These are phyloP conservation scores for Hypericum perforatum DNA, from an alignment of 345 rosid genomes.

Conservation along the genomic window DNA sequence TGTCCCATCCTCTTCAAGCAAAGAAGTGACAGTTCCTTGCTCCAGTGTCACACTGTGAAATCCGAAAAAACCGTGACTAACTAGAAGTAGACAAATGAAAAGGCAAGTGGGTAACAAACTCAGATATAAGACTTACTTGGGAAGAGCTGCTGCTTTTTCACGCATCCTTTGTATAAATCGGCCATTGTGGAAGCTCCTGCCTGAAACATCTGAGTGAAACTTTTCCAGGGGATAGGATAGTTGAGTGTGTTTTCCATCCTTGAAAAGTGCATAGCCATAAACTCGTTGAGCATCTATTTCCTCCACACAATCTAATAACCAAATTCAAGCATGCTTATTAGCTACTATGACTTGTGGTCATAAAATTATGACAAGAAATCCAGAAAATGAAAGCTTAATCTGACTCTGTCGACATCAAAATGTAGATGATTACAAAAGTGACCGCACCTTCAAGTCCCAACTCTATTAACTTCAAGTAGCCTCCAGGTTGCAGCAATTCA, in stretches of 20 bases:
- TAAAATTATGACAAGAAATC: too few relatives aligned
- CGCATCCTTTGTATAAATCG: conserved; percentile 52
- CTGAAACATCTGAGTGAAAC: conserved; percentile 33
- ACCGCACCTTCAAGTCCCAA: conserved; percentile 24
- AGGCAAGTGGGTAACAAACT: neutral
- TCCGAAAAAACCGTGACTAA: neutral
- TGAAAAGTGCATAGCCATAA: conserved; percentile 43
- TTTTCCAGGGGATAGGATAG: conserved; percentile 38
- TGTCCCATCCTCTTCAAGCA: conserved; percentile 53
- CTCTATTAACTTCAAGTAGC: conserved; percentile 23
- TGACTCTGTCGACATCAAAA: too few relatives aligned
- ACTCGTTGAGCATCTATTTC: conserved; percentile 44
- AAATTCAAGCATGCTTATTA: too few relatives aligned
- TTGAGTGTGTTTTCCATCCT: conserved; percentile 30
- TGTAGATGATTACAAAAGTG: neutral
- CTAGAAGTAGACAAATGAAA: neutral
- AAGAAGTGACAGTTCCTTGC: conserved; percentile 69
- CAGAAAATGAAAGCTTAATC: too few relatives aligned
- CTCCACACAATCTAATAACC: conserved; percentile 38
- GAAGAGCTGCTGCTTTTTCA: conserved; percentile 36
- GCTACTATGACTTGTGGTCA: too few relatives aligned
- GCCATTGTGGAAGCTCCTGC: conserved; percentile 54
- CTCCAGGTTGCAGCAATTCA: conserved; percentile 27
- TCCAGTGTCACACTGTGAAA: conserved; percentile 46
- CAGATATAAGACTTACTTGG: conserved; percentile 22